A percentile compares a stretch with the other conserved stretches of the same genome.
These are phyloP conservation scores for Fusarium sp. DNA, from an alignment of 2,329 filamentous ascomycete species.

Conservation along the genomic window DNA sequence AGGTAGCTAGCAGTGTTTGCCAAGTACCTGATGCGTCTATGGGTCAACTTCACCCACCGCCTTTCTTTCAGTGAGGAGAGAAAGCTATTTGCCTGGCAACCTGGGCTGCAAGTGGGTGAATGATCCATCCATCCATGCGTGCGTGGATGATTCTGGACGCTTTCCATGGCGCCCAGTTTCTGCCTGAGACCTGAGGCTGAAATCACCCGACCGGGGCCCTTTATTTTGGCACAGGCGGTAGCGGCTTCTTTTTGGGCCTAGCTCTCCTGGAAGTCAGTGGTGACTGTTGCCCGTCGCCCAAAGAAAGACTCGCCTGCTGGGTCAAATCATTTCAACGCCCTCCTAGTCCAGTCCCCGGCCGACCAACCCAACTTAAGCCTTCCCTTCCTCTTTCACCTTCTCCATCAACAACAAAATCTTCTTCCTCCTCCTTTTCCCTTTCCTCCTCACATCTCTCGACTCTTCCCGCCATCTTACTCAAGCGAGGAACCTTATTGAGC, in stretches of 20 bases:
- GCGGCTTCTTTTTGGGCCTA: conserved; percentile 41
- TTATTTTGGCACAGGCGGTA: conserved; percentile 30
- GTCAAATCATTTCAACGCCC: conserved; percentile 42
- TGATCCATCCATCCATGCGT: background rate
- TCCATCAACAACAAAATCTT: conserved; percentile 44
- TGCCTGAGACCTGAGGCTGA: conserved; percentile 48
- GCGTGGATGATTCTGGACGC: conserved; percentile 9
- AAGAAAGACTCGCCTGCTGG: conserved; percentile 38
- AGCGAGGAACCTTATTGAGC: conserved; percentile 24
- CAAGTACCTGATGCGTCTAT: background rate
- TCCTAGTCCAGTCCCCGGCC: conserved; percentile 39
- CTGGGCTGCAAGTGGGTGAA: conserved; percentile 22
- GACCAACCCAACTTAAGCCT: conserved; percentile 35
- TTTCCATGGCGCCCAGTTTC: background rate
- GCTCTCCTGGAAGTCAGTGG: conserved; percentile 20
- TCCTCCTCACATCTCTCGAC: conserved; percentile 26
- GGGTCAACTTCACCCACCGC: background rate
- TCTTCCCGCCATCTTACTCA: conserved; percentile 23
- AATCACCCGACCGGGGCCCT: conserved; percentile 31
- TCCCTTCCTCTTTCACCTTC: conserved; percentile 42
- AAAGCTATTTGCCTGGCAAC: conserved; percentile 15
- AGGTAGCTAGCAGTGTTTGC: background rate
- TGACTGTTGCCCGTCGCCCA: conserved; percentile 18
- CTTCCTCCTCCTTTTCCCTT: conserved; percentile 31
- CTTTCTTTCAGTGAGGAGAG: background rate